Evolutionary conservation across 352 stramenopile genomes (phyloP), one percentile per base, ranked within the genome.

Genomic region (Pythium rhizo-oryzae): DNA sequence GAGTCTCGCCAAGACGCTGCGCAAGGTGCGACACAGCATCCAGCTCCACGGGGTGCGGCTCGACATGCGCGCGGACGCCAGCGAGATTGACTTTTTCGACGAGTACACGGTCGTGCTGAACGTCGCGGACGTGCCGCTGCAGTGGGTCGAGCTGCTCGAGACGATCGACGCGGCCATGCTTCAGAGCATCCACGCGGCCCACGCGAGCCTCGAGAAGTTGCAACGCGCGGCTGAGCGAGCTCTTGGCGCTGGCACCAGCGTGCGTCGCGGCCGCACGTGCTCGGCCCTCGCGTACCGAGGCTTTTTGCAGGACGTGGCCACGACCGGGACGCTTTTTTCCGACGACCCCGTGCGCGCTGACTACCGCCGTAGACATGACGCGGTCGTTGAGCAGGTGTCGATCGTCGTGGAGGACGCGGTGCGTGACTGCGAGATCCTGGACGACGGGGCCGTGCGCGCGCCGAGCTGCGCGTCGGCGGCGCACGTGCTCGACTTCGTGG

Each of bases 141-240:
- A 91, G 49, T 91, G 82, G 82, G 61, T 89, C n/a, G 75, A 87
- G 67, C 72, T 87, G 28, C 59, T 91, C 4, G 80, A 89, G 55
- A 74, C 63, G 16, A 69, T 91, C 4, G 82, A 91, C 54, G 61
- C 57, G 1, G 54, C 67, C 11, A 87, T 91, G 79, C 58, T 87
- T 4, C 1, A 51, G n/a, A 80, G 78, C 52, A 89, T 91, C 71
- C 74, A 76, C 8, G 56, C 65, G 23, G 75, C 82, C 1, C 73
- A 69, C 23, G 41, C 68, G 15, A 81, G 72, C 35, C 62, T 91
- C 4, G 28, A 46, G 2, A 52, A 47, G 0, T 62, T 91, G 37
- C 71, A 91, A 28, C 30, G 21, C 4, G 70, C 76, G 18, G 79
- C 82, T 6, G 77, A 72, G 23, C 58, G 69, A 18, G 68, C 79